Base-by-base conservation (phyloP, 352 stramenopile species). In the Blastocystis hominis region DNA sequence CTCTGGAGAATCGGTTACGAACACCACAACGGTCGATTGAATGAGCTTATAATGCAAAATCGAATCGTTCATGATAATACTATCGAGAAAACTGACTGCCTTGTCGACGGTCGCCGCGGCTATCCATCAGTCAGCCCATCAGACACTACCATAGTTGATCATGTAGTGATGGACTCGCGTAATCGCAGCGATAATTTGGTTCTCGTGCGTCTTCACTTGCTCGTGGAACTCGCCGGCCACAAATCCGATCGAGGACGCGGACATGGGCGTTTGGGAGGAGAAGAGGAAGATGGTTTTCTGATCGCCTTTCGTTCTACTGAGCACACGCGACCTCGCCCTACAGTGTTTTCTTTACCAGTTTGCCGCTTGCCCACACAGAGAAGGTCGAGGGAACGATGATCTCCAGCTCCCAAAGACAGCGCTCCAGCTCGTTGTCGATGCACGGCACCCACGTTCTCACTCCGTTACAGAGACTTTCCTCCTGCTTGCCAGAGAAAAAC, bases 361-460 rank as follows among this genome's bases (percentile, higher is more conserved):
- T 40, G 47, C 64, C 64, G 47, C 64, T 76, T 34, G 64, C 64
- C 4, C 55, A 40, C n/a, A 76, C 64, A 0, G 17, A 17, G 47
- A 53, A 76, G 34, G 24, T 55, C 4, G 30, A 55, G 44, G 64
- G 64, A 17, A 76, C 64, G 44, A 76, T 76, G 34, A 76, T 38
- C 34, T 76, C 64, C 9, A 84, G 46, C 46, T 84, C 59, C 72
- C 72, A 84, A 42, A 70, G 44, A 30, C 59, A 84, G 17, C 72
- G 54, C 59, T 84, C 72, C 4, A 84, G 17, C 0, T 84, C 72
- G 13, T 36, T 53, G 46, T 84, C 72, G n/a, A 84, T 17, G 42
- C 72, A 84, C 3, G 72, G 72, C n/a, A 84, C 30, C 72, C 72
- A 84, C 9, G 54, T 70, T 17, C 72, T 42, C n/a, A 47, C 70